Percentiles rank a stretch among this genome's conserved stretches.
Evolutionary conservation across 2,329 filamentous ascomycete genomes (phyloP).

Genomic region (Zymoseptoria tritici): DNA sequence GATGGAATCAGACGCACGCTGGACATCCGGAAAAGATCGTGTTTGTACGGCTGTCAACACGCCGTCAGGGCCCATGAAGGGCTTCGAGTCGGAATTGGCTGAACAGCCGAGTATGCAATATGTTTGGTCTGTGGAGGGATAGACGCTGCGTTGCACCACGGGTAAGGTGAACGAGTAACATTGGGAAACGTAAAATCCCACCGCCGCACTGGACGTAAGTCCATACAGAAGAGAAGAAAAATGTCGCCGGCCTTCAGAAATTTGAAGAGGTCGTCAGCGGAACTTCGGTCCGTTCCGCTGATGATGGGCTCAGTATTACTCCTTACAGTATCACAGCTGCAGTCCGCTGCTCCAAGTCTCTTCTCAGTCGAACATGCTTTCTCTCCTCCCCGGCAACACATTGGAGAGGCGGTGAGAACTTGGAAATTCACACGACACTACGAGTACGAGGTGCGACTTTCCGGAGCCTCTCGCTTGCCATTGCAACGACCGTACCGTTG

Average conservation of each 20-base stretch:
- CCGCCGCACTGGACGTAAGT: slow-evolving; percentile 6
- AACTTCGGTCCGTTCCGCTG: not conserved
- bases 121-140: slow-evolving; percentile 28
- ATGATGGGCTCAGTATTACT: not conserved
- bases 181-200: slow-evolving; percentile 9
- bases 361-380: no score
- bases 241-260: not conserved
- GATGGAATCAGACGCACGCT: not conserved
- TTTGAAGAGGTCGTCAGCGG: not conserved
- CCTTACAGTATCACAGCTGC: not conserved
- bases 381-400: not conserved
- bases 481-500: not conserved
- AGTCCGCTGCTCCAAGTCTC: no score
- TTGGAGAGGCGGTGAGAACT: not conserved
- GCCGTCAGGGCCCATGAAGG: slow-evolving; percentile 28
- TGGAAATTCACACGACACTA: not conserved
- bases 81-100: slow-evolving; percentile 29
- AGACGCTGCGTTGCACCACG: slow-evolving; percentile 27
- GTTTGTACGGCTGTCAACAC: slow-evolving; percentile 29
- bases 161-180: slow-evolving; percentile 15
- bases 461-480: not conserved
- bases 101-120: slow-evolving; percentile 28
- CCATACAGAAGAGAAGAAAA: slow-evolving; percentile 2
- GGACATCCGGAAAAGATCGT: not conserved
- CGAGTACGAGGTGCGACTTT: not conserved